phyloP scores from a whole-genome alignment of 306 rosid species.

The Neltuma alba region DNA sequence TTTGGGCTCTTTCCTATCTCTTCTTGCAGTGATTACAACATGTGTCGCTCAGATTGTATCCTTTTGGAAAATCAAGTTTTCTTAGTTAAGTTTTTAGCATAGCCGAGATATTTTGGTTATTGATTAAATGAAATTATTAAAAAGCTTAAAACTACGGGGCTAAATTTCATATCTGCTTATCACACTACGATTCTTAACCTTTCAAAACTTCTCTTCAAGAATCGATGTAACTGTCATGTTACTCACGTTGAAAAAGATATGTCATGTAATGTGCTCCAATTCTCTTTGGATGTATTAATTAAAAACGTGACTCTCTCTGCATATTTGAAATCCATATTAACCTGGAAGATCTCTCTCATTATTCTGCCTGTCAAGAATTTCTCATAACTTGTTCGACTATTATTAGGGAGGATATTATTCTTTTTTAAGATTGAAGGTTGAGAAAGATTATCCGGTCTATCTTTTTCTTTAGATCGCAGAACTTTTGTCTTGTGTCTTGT shows the following conservation, averaged over 20 bases:
- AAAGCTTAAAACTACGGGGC: not conserved
- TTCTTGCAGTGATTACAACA: slow-evolving; percentile 86
- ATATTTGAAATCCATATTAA: slow-evolving; percentile 2
- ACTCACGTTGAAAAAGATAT: not conserved
- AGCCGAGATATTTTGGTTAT: not conserved
- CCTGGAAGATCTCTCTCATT: not conserved
- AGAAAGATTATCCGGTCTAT: not conserved
- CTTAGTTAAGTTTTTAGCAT: slow-evolving; percentile 7
- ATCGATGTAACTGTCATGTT: not conserved
- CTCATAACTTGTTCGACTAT: slow-evolving; percentile 8
- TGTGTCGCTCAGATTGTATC: slow-evolving; percentile 99
- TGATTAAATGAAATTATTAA: not conserved
- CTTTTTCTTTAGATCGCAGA: not conserved
- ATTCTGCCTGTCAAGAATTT: not conserved
- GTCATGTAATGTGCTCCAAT: not conserved
- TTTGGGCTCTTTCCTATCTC: slow-evolving; percentile 79
- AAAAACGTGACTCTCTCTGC: not conserved
- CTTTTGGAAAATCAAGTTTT: slow-evolving; percentile 36
- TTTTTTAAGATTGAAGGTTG: not conserved
- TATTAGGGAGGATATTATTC: not conserved
- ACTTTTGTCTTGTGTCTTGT: slow-evolving; percentile 28
- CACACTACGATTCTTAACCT: slow-evolving; percentile 26
- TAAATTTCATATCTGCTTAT: not conserved
- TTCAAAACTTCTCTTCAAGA: not conserved
- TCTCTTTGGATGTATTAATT: not conserved